phyloP scores from a whole-genome alignment of 164 flowering plant species.

The Akebia trifoliata region DNA sequence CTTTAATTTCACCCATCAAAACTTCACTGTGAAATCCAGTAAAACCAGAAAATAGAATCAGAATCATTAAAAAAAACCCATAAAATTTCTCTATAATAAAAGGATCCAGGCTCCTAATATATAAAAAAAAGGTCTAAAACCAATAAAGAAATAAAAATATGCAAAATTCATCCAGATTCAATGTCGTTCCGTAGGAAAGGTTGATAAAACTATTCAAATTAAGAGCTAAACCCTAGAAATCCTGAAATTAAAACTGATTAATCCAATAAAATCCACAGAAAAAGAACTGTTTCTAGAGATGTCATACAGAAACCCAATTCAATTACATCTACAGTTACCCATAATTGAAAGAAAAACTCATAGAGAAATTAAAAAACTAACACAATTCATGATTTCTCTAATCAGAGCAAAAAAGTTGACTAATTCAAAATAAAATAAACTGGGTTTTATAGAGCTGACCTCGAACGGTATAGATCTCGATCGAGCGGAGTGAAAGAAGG shows the following conservation, averaged over 20 bases:
- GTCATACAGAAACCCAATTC: not conserved
- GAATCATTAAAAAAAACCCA: not conserved
- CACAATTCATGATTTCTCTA: not conserved
- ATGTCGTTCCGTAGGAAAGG: not conserved
- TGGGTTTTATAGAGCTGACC: conserved; percentile 18
- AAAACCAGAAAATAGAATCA: conserved; percentile 2
- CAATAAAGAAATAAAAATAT: too few relatives aligned
- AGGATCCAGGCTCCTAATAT: too few relatives aligned
- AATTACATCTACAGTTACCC: not conserved
- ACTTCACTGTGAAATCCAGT: conserved; percentile 44
- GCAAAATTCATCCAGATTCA: not conserved
- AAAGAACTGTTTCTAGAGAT: too few relatives aligned
- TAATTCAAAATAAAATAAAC: not conserved
- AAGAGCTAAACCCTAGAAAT: too few relatives aligned
- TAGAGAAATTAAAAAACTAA: not conserved
- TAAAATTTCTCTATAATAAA: too few relatives aligned
- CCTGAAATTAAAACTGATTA: too few relatives aligned
- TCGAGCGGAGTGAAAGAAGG: conserved; percentile 38
- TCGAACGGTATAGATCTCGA: conserved; percentile 64
- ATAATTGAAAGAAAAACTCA: not conserved
- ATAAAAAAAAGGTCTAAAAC: too few relatives aligned
- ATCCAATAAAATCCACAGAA: too few relatives aligned
- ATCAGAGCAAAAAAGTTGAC: not conserved
- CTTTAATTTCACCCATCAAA: conserved; percentile 59
- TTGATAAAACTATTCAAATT: too few relatives aligned